Conservation (phyloP, 2,329 filamentous ascomycete genomes). For the Fusarium devonianum region DNA sequence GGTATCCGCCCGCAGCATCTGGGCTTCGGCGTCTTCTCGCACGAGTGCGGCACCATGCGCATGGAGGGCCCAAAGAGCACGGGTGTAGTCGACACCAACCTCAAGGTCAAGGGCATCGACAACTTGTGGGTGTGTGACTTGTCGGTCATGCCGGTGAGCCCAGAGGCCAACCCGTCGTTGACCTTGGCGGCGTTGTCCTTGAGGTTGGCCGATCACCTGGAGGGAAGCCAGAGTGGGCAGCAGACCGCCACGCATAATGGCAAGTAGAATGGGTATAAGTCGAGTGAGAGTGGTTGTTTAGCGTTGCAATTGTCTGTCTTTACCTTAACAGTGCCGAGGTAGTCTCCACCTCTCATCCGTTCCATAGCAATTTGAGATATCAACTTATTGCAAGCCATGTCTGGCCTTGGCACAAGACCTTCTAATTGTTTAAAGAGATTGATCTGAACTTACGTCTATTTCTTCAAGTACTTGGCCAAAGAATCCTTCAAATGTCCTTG, state of each 20-base stretch:
- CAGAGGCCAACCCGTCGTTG: constrained; percentile 23
- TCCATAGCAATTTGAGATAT: too few species aligned
- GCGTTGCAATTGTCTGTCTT: too few species aligned
- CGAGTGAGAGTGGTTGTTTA: too few species aligned
- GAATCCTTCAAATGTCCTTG: constrained; percentile 12
- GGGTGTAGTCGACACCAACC: constrained; percentile 13
- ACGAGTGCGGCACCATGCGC: constrained; percentile 30
- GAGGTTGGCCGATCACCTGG: constrained; percentile 19
- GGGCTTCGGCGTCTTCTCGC: constrained; percentile 27
- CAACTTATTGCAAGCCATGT: too few species aligned
- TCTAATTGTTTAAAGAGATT: not conserved
- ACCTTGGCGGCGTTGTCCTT: constrained; percentile 24
- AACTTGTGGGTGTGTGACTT: constrained; percentile 30
- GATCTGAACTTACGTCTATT: constrained; percentile 2
- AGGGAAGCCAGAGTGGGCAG: not conserved
- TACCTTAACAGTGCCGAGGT: too few species aligned
- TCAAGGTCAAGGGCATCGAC: constrained; percentile 18
- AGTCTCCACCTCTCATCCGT: too few species aligned
- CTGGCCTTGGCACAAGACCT: too few species aligned
- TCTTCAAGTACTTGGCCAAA: constrained; percentile 19
- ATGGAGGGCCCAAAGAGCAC: constrained; percentile 12
- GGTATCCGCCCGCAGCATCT: constrained; percentile 18
- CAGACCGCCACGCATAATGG: too few species aligned
- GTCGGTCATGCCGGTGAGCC: constrained; percentile 24
- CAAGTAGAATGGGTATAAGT: too few species aligned